These are phyloP conservation scores for Prunus campanulata DNA, from an alignment of 306 rosid genomes.

Conservation along the genomic window DNA sequence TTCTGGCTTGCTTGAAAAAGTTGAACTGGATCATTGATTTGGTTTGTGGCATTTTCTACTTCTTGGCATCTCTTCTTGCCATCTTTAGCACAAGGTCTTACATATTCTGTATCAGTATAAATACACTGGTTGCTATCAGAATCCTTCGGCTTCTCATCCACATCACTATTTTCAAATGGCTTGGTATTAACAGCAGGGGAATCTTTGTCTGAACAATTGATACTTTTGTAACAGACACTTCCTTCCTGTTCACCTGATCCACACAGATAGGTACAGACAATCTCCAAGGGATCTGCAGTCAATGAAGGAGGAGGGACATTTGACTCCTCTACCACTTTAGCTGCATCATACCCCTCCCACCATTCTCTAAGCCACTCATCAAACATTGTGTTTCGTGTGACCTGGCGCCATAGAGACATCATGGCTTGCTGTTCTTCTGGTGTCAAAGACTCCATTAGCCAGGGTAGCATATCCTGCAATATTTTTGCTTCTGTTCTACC, in stretches of 20 bases:
- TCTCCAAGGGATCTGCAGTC: conserved; percentile 64
- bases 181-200: conserved; percentile 27
- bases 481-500: conserved; percentile 78
- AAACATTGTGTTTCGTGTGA: conserved; percentile 83
- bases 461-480: conserved; percentile 89
- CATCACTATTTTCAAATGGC: conserved; percentile 21
- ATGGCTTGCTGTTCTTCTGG: conserved; percentile 67
- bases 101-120: conserved; percentile 28
- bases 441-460: conserved; percentile 83
- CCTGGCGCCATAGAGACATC: conserved; percentile 78
- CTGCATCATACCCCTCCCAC: conserved; percentile 73
- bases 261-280: conserved; percentile 52
- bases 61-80: conserved; percentile 31
- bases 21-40: conserved; percentile 8
- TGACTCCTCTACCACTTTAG: conserved; percentile 46
- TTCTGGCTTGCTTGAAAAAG: conserved; percentile 31
- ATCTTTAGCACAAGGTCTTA: conserved; percentile 23
- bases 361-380: conserved; percentile 88
- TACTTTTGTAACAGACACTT: conserved; percentile 32
- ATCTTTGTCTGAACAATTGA: conserved; percentile 31
- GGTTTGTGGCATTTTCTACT: conserved; percentile 26
- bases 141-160: conserved; percentile 35
- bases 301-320: conserved; percentile 38
- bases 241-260: conserved; percentile 32
- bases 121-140: conserved; percentile 22